Base-by-base conservation (phyloP, 2,329 filamentous ascomycete genomes). In the Malbranchea cinnamomea region DNA sequence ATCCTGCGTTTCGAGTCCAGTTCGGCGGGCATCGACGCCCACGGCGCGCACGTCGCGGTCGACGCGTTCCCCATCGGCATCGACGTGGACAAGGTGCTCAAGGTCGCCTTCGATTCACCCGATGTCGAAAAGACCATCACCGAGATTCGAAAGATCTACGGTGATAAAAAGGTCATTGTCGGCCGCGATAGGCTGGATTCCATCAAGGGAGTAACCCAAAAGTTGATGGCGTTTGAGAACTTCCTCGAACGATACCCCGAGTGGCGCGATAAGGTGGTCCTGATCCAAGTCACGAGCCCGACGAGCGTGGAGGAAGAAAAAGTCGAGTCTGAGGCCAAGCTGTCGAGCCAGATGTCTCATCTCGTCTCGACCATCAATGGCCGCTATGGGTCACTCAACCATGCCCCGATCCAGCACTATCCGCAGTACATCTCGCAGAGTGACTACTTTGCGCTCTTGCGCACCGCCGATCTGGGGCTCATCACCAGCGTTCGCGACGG, bases 401-500 rank as follows among this genome's bases (percentile, higher is more conserved):
- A 85, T 54, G 77, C 82, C 0, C 89, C 89, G 0, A 83, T 95
- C 12, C 82, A 91, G 52, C 84, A 95, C 56, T 94, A 89, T 54
- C 83, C 85, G 5, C 85, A 94, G 52, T 94, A 94, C 51, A 68
- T 95, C 26, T 77, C 74, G 27, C 78, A 78, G 41, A 78, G 84
- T 44, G 85, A 95, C 56, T 95, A 95, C 54, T 91, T 93, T 54
- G 85, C 87, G 3, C 69, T 95, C n/a, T 68, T 95, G 30, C 75
- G 87, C 14, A 74, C 83, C 2, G 85, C 80, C 19, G 84, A 95
- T 51, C 81, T 94, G 41, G 87, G 84, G 3, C 65, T 95, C 29
- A 94, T 95, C 54, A 94, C 89, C 5, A 93, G 83, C 42, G 85
- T 95, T 13, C 74, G 87, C 36, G 89, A 95, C 52, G 87, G 87